A percentile compares a stretch with the other conserved stretches of the same genome.
phyloP scores from a whole-genome alignment of 2,329 filamentous ascomycete species.

The Peltaster fructicola region DNA sequence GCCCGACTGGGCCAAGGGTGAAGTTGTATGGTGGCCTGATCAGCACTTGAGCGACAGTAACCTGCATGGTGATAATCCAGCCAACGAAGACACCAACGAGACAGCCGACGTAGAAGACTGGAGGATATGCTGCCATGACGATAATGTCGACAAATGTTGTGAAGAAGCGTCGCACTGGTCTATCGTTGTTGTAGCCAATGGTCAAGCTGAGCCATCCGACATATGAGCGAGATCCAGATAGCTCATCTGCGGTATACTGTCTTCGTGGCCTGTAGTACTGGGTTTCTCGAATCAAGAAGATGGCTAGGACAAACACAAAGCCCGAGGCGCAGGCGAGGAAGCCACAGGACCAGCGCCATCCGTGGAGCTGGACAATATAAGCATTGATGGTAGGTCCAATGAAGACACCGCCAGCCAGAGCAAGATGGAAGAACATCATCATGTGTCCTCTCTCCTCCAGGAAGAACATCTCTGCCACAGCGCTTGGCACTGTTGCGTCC shows the following conservation, averaged over 20 bases:
- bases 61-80: slow-evolving; percentile 13
- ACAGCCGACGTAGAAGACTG: slow-evolving; percentile 9
- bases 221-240: slow-evolving; percentile 4
- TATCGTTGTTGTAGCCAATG: slow-evolving; percentile 7
- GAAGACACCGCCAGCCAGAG: slow-evolving; percentile 20
- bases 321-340: slow-evolving; percentile 9
- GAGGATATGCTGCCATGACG: slow-evolving; percentile 10
- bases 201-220: slow-evolving; percentile 7
- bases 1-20: slow-evolving; percentile 8
- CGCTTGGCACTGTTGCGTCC: slow-evolving; percentile 20
- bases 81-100: slow-evolving; percentile 13
- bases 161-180: slow-evolving; percentile 5
- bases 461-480: slow-evolving; percentile 21
- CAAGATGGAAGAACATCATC: slow-evolving; percentile 23
- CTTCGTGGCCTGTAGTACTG: slow-evolving; percentile 6
- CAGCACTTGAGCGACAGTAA: slow-evolving; percentile 10
- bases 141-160: slow-evolving; percentile 10
- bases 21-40: slow-evolving; percentile 8
- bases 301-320: slow-evolving; percentile 8
- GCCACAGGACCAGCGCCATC: slow-evolving; percentile 9
- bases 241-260: slow-evolving; percentile 2
- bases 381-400: slow-evolving; percentile 21
- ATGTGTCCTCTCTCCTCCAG: slow-evolving; percentile 19
- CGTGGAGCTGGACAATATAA: slow-evolving; percentile 11
- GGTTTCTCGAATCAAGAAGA: slow-evolving; percentile 14